Base-by-base conservation (phyloP, 345 rosid species). In the Rhodamnia argentea region DNA sequence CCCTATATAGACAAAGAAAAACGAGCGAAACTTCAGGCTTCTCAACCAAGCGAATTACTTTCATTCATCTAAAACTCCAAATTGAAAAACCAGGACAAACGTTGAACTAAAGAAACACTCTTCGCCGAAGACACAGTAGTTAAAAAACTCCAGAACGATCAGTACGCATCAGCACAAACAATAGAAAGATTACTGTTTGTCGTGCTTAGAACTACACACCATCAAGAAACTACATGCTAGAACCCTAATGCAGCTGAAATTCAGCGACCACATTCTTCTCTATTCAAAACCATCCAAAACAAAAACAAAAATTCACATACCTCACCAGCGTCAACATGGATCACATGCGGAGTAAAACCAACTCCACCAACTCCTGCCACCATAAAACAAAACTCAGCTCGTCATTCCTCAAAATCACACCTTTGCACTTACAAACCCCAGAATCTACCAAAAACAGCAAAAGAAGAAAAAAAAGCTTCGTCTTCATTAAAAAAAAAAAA, bases 311-410 rank as follows among this genome's bases (percentile, higher is more conserved):
- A 10, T 29, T 14, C 54, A 86, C 92, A 89, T 92, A 97, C 99
- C 96, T 97, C 98, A 59, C 99, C 99, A 24, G 93, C 90, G 84
- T 92, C 89, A 55, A 97, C 98, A 29, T 90, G 91, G 84, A 97
- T 97, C 76, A 97, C 99, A 89, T 97, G 99, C 26, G 99, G 99
- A 47, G 99, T 97, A 89, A 97, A 97, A 82, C 98, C 99, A n/a
- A 93, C 88, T 4, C 99, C 99, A 88, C 97, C 96, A 88, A 91
- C 86, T 84, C 99, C 99, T 96, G 88, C 86, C 44, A 53, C 53
- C 85, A 82, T 58, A 32, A 89, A 58, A 51, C 78, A 37, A 81
- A 57, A 40, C 82, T 14, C n/a, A 15, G 32, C 26, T 51, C 44
- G 20, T 15, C 58, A 52, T 62, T 40, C 42, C 22, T 53, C 82